These are phyloP conservation scores for Hordeum marinum DNA, from an alignment of 176 grass and related monocot genomes.

Conservation along the genomic window DNA sequence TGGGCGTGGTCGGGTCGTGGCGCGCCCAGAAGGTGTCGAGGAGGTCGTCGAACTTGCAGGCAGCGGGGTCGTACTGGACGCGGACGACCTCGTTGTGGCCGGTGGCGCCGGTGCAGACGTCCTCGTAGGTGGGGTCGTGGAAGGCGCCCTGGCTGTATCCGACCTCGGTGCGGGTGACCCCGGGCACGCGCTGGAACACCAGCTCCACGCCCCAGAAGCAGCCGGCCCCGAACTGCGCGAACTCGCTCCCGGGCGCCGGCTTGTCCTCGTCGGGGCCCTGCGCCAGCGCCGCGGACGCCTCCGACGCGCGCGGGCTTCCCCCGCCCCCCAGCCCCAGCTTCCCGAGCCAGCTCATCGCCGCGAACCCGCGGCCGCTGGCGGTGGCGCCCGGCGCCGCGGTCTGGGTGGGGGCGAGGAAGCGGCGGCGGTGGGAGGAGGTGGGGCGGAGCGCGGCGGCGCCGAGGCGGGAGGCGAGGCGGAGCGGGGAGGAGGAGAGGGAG, in stretches of 20 bases:
- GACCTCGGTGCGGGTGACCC: slow-evolving; percentile 79
- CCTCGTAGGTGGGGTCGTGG: slow-evolving; percentile 88
- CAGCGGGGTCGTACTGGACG: slow-evolving; percentile 71
- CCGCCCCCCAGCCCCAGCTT: slow-evolving; percentile 80
- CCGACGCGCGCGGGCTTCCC: slow-evolving; percentile 54
- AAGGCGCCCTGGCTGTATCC: slow-evolving; percentile 89
- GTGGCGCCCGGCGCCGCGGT: not conserved
- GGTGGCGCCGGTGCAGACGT: slow-evolving; percentile 82
- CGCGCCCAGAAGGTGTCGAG: slow-evolving; percentile 71
- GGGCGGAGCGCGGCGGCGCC: not conserved
- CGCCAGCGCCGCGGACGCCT: slow-evolving; percentile 80
- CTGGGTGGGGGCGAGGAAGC: slow-evolving; percentile 27
- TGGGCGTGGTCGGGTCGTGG: slow-evolving; percentile 83
- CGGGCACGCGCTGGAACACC: slow-evolving; percentile 83
- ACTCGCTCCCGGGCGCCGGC: slow-evolving; percentile 68
- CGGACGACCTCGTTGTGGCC: slow-evolving; percentile 90
- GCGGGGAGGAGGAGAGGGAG: slow-evolving; percentile 27
- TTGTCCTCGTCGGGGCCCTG: slow-evolving; percentile 82
- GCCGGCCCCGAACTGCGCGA: slow-evolving; percentile 89
- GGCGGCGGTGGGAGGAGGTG: not conserved
- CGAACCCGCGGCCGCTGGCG: not conserved
- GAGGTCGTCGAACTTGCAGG: slow-evolving; percentile 82
- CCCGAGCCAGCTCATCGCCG: slow-evolving; percentile 90
- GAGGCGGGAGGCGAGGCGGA: slow-evolving; percentile 26
- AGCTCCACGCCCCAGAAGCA: slow-evolving; percentile 99